A percentile compares a stretch with the other conserved stretches of the same genome.
Conservation (phyloP, 2,329 filamentous ascomycete species). For the Pseudocercospora eumusae region DNA sequence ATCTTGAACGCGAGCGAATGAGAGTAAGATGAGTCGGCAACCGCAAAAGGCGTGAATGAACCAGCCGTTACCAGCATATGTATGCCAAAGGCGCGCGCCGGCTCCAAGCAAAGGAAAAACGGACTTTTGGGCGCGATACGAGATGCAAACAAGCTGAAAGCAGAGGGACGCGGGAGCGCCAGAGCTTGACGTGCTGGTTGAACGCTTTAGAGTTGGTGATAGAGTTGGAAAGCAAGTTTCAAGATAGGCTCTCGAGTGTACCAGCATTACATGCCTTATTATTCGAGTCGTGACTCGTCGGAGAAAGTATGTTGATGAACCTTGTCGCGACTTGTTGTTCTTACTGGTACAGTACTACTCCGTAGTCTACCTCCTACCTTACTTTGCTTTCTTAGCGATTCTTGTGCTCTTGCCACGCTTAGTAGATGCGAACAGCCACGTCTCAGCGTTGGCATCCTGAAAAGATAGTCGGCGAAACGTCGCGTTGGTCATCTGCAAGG, state of each 20-base stretch:
- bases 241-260: background rate
- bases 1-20: background rate
- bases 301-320: background rate
- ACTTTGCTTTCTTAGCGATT: background rate
- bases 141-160: conserved; percentile 1
- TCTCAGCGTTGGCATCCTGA: background rate
- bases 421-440: background rate
- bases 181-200: background rate
- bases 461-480: background rate
- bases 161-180: background rate
- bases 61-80: background rate
- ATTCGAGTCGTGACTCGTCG: background rate
- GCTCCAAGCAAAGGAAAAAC: background rate
- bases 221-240: conserved; percentile 5
- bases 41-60: background rate
- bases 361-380: too few species aligned
- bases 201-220: conserved; percentile 1
- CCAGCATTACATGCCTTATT: too few species aligned
- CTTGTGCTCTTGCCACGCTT: too few species aligned
- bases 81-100: background rate
- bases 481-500: background rate
- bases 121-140: conserved; percentile 1
- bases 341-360: too few species aligned
- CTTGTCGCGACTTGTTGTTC: background rate
- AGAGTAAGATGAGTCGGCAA: background rate